A percentile compares a stretch with the other conserved stretches of the same genome.
Evolutionary conservation across 805 yeast species (phyloP).

Genomic region (Candida sanyiensis): DNA sequence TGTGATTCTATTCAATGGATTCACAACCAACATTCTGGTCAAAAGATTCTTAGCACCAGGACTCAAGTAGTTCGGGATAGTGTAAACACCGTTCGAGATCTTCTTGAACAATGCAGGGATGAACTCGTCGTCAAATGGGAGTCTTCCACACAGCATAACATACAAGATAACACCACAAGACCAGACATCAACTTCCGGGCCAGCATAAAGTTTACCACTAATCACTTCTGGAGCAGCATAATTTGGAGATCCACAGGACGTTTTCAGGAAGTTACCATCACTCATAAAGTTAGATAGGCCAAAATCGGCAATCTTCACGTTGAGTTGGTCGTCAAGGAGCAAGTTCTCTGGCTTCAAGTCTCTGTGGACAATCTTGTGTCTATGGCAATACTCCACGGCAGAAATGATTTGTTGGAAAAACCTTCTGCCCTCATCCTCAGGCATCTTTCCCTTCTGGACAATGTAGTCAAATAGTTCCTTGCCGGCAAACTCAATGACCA

Average conservation of each 20-base stretch:
- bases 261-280: slow-evolving; percentile 91
- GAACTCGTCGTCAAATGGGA: slow-evolving; percentile 94
- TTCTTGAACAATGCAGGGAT: slow-evolving; percentile 92
- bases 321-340: slow-evolving; percentile 79
- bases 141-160: slow-evolving; percentile 92
- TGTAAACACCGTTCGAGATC: slow-evolving; percentile 87
- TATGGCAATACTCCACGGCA: slow-evolving; percentile 94
- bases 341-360: slow-evolving; percentile 95
- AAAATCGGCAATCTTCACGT: slow-evolving; percentile 94
- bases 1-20: slow-evolving; percentile 89
- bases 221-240: slow-evolving; percentile 98
- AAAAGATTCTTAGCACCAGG: slow-evolving; percentile 79
- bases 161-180: slow-evolving; percentile 92
- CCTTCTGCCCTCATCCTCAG: slow-evolving; percentile 84
- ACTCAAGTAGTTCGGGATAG: slow-evolving; percentile 81
- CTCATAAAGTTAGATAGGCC: slow-evolving; percentile 96
- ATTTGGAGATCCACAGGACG: slow-evolving; percentile 95
- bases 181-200: slow-evolving; percentile 98
- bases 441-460: slow-evolving; percentile 89
- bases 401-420: slow-evolving; percentile 95
- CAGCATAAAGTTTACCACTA: slow-evolving; percentile 90
- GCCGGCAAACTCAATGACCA: slow-evolving; percentile 98
- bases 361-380: slow-evolving; percentile 93
- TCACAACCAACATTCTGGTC: slow-evolving; percentile 88
- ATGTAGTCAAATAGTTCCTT: slow-evolving; percentile 92